Base-by-base conservation (phyloP, 108 stramenopile species). In the Cylindrotheca fusiformis region DNA sequence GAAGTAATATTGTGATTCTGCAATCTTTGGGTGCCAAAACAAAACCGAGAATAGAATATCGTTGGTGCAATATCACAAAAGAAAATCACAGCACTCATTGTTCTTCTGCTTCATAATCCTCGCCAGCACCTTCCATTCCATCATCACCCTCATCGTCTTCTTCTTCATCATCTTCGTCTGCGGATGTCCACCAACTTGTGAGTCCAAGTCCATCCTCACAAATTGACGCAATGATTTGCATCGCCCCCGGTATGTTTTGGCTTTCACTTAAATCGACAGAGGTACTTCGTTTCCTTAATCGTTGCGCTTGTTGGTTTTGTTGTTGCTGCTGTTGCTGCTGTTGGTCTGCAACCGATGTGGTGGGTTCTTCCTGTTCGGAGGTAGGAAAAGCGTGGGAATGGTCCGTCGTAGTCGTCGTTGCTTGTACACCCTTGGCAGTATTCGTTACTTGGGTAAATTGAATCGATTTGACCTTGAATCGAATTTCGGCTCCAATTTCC, bases 191-290 rank as follows among this genome's bases (percentile, higher is more conserved):
- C 91, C 91, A 93, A 45, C 79, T 85, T 12, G 80, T 85, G 59
- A 88, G 65, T 0, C 91, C 91, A 0, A 93, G 63, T 45, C 91
- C 91, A 78, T 93, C 91, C 59, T 93, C 91, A 61, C 91, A 93
- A 53, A 93, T 93, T 1, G 87, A 89, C 48, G 87, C 91, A 3
- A 86, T 81, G 59, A 93, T 89, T 31, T 86, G 82, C 87, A 93
- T 89, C 29, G 77, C 79, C 1, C 86, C 75, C 0, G 90, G 90
- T 27, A 71, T 56, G 48, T 69, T 66, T n/a, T 48, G 59, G 4
- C 68, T 65, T 46, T 84, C 80, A 63, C 71, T 86, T 28, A 87
- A 55, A 66, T 88, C 91, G 4, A 87, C 77, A n/a, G 86, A 87
- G 2, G 80, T 71, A 68, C 84, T 85, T 30, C 90, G 75, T 61